These are phyloP conservation scores for Physaria fendleri DNA, from an alignment of 345 rosid genomes.

Conservation along the genomic window DNA sequence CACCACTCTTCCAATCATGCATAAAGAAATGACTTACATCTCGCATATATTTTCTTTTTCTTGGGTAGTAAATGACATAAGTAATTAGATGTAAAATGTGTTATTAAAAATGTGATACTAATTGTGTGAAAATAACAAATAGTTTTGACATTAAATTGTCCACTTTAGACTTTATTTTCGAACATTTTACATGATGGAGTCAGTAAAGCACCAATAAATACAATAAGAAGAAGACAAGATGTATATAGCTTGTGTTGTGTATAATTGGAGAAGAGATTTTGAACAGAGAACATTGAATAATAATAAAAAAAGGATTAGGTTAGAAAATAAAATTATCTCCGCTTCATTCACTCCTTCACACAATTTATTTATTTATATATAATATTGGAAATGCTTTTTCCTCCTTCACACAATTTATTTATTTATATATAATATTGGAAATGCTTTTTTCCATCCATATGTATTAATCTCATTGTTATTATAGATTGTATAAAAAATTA, in stretches of 20 bases:
- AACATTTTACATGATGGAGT: background rate
- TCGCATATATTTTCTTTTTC: background rate
- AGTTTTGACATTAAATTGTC: background rate
- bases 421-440: no score
- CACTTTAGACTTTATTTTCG: background rate
- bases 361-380: background rate
- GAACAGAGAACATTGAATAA: slow-evolving; percentile 18
- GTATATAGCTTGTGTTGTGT: background rate
- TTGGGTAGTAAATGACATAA: background rate
- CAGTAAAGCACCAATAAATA: background rate
- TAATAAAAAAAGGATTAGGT: slow-evolving; percentile 24
- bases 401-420: no score
- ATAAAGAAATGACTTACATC: background rate
- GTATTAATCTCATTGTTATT: no score
- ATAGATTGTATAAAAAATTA: no score
- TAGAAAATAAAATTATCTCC: slow-evolving; percentile 24
- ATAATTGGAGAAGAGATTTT: background rate
- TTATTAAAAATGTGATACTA: background rate
- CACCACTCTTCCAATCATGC: no score
- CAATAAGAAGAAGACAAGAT: slow-evolving; percentile 15
- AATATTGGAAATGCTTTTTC: no score
- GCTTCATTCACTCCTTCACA: slow-evolving; percentile 11
- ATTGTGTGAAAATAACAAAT: background rate
- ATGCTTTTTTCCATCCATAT: no score
- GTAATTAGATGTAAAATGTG: background rate